Conservation (phyloP, 1,284 basidiomycete species). For the Ceratobasidium sp. region DNA sequence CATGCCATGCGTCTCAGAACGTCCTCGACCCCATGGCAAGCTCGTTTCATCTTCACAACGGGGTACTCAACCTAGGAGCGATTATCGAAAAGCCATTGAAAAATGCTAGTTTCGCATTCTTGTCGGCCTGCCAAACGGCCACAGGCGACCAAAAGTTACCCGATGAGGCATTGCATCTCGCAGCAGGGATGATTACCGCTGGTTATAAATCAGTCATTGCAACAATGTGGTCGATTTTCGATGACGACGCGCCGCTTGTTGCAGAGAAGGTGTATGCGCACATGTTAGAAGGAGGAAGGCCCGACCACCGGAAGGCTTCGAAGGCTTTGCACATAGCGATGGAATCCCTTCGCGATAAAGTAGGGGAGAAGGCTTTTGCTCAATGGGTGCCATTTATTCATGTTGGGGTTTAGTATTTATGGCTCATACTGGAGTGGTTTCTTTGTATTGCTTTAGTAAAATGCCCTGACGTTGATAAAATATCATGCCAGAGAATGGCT, state of each 20-base stretch:
- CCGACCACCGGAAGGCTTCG: background rate
- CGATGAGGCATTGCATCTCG: conserved; percentile 32
- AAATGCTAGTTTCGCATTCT: conserved; percentile 1
- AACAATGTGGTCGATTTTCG: conserved; percentile 27
- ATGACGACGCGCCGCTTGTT: background rate
- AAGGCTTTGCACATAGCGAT: conserved; percentile 1
- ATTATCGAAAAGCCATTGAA: background rate
- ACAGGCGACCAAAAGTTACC: conserved; percentile 13
- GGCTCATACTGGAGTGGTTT: no score
- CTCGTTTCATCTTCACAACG: conserved; percentile 17
- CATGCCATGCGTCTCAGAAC: conserved; percentile 5
- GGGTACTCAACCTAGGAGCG: background rate
- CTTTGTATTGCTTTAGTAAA: no score
- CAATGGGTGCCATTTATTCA: conserved; percentile 15
- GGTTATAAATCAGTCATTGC: conserved; percentile 12
- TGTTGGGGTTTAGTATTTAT: background rate
- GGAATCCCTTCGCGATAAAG: background rate
- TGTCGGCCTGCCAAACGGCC: conserved; percentile 33
- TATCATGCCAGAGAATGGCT: no score
- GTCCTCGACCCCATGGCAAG: background rate
- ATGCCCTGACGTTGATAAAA: no score
- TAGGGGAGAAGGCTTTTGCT: background rate
- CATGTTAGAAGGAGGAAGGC: background rate
- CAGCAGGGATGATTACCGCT: conserved; percentile 15
- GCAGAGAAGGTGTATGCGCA: background rate